Percentiles rank a stretch among this genome's conserved stretches.
These are phyloP conservation scores for Phyllosticta citrichinensis DNA, from an alignment of 2,329 filamentous ascomycete species.

Conservation along the genomic window DNA sequence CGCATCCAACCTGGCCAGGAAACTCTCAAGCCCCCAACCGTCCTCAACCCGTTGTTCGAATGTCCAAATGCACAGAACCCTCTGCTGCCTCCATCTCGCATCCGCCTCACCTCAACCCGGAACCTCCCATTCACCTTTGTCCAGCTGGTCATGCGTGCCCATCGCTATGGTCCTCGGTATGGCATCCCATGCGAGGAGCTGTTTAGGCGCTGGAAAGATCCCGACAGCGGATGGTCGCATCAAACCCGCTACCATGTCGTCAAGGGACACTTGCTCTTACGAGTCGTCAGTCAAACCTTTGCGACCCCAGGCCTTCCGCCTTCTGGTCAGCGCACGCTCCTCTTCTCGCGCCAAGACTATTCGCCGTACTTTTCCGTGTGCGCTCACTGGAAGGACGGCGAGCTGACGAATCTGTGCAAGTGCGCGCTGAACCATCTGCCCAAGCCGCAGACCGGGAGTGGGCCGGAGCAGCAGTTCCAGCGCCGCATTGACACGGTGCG, in stretches of 20 bases:
- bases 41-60: constrained; percentile 46
- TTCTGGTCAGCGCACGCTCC: constrained; percentile 43
- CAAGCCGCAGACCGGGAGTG: constrained; percentile 17
- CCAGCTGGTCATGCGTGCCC: constrained; percentile 44
- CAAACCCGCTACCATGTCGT: constrained; percentile 42
- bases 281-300: constrained; percentile 46
- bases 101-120: constrained; percentile 45
- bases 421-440: constrained; percentile 51
- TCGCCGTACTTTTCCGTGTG: constrained; percentile 53
- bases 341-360: constrained; percentile 48
- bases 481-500: constrained; percentile 25
- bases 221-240: constrained; percentile 43
- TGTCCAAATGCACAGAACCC: constrained; percentile 45
- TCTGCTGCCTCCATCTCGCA: constrained; percentile 35
- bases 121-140: constrained; percentile 49
- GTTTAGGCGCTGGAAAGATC: constrained; percentile 44
- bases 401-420: constrained; percentile 51
- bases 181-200: constrained; percentile 40
- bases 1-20: constrained; percentile 45
- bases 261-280: constrained; percentile 46
- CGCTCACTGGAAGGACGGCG: constrained; percentile 52
- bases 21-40: constrained; percentile 41
- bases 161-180: constrained; percentile 37
- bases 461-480: constrained; percentile 31
- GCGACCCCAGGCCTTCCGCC: constrained; percentile 42